phyloP scores from a whole-genome alignment of 176 grass and related monocot genomes.

The Hsuehochloa calcarea region DNA sequence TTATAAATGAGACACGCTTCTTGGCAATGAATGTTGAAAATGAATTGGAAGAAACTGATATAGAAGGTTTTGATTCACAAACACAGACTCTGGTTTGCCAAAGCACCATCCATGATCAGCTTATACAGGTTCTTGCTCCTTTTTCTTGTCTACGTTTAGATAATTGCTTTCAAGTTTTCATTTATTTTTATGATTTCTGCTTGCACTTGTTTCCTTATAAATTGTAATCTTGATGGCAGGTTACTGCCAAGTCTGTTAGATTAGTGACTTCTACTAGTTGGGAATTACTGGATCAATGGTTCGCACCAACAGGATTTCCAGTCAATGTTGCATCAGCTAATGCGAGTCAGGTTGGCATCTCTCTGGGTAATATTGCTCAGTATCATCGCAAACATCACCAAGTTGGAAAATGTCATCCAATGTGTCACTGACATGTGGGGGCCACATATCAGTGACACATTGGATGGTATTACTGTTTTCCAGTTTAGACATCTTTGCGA shows the following conservation, averaged over 20 bases:
- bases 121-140: slow-evolving; percentile 45
- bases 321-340: slow-evolving; percentile 75
- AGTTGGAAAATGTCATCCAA: too few species aligned
- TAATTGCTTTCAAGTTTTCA: not conserved
- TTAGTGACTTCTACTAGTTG: slow-evolving; percentile 54
- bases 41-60: slow-evolving; percentile 66
- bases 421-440: too few species aligned
- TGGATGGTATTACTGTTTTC: too few species aligned
- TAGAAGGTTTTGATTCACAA: slow-evolving; percentile 65
- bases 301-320: slow-evolving; percentile 55
- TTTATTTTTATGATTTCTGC: not conserved
- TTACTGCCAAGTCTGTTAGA: slow-evolving; percentile 55
- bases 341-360: slow-evolving; percentile 50
- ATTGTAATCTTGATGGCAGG: slow-evolving; percentile 37
- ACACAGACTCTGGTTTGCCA: slow-evolving; percentile 57
- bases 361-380: too few species aligned
- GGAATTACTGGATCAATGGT: slow-evolving; percentile 63
- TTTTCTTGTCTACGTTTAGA: not conserved
- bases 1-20: slow-evolving; percentile 63
- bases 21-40: slow-evolving; percentile 66
- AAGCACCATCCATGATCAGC: slow-evolving; percentile 63
- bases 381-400: too few species aligned
- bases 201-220: not conserved
- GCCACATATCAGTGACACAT: too few species aligned
- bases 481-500: too few species aligned